phyloP scores from a whole-genome alignment of 2,329 filamentous ascomycete species.

The Aspergillus brasiliensis region DNA sequence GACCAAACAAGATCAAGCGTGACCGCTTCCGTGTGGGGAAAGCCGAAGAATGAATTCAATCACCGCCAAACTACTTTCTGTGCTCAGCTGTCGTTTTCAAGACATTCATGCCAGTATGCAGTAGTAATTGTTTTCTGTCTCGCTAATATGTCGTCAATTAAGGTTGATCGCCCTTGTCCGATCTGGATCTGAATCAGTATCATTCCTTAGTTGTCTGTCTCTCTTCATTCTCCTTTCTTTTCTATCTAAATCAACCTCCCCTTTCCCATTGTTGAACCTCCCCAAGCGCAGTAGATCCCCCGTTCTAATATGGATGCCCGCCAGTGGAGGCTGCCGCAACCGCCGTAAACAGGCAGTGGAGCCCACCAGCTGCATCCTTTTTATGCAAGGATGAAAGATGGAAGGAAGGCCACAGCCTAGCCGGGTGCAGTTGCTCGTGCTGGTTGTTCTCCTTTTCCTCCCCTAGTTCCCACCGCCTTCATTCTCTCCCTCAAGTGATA shows the following conservation, averaged over 20 bases:
- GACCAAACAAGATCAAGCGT: constrained; percentile 7
- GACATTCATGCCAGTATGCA: background rate
- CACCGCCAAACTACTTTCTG: too few species aligned
- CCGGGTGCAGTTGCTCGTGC: too few species aligned
- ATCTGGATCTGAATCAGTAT: background rate
- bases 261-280: too few species aligned
- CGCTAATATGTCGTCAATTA: background rate
- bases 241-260: background rate
- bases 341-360: constrained; percentile 22
- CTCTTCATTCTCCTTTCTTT: background rate
- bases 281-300: too few species aligned
- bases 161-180: background rate
- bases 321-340: background rate
- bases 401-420: background rate
- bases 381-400: background rate
- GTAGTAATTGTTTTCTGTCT: background rate
- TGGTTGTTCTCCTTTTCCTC: too few species aligned
- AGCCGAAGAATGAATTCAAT: background rate
- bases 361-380: background rate
- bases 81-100: too few species aligned
- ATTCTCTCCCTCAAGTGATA: background rate
- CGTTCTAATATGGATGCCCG: background rate
- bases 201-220: background rate
- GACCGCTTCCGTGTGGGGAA: constrained; percentile 26
- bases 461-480: background rate